A percentile compares a stretch with the other conserved stretches of the same genome.
These are phyloP conservation scores for Ehretia macrophylla DNA, from an alignment of 257 asterid genomes.

Conservation along the genomic window DNA sequence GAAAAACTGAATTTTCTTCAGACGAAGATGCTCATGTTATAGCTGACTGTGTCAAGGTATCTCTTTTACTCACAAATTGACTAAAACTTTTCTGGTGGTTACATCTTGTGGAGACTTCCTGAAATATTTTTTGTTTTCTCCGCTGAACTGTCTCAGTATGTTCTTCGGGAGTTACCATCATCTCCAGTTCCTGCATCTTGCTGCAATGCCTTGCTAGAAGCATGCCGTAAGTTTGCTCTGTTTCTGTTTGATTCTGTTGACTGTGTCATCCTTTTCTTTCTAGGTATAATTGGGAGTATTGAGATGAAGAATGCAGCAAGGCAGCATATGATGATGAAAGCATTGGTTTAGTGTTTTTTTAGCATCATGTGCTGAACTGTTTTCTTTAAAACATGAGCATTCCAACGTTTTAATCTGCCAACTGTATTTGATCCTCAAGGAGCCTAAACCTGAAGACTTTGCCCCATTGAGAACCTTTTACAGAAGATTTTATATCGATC, in stretches of 20 bases:
- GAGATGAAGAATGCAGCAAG: neutral
- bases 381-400: too few relatives aligned
- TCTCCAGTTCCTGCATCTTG: conserved; percentile 99
- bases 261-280: neutral
- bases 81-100: neutral
- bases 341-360: neutral
- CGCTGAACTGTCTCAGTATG: conserved; percentile 47
- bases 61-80: conserved; percentile 16
- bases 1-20: conserved; percentile 69
- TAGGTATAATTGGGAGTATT: neutral
- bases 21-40: conserved; percentile 97
- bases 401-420: too few relatives aligned
- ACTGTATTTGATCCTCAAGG: too few relatives aligned
- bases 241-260: neutral
- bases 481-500: too few relatives aligned
- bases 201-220: conserved; percentile 97
- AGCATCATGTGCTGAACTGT: too few relatives aligned
- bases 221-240: conserved; percentile 57
- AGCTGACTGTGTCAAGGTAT: conserved; percentile 96
- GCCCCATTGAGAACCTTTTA: too few relatives aligned
- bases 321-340: neutral
- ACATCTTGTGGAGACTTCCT: neutral
- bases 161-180: conserved; percentile 96
- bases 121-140: neutral
- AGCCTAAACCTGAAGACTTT: too few relatives aligned